Percentiles rank a stretch among this genome's conserved stretches.
phyloP scores from a whole-genome alignment of 2,329 filamentous ascomycete genomes.

The Pseudogymnoascus sp. region DNA sequence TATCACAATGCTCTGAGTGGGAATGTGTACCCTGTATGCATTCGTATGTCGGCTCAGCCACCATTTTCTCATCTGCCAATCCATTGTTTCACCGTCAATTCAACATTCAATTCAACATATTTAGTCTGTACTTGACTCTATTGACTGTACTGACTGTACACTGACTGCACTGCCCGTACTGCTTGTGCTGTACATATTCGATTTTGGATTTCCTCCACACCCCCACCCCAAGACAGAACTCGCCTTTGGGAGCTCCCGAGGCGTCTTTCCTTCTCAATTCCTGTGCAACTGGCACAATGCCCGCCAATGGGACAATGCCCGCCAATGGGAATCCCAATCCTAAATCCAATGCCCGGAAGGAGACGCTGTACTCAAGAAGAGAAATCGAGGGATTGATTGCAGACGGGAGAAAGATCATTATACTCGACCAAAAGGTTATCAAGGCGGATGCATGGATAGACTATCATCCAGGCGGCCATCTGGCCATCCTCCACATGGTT shows the following conservation, averaged over 20 bases:
- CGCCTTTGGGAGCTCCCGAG: not conserved
- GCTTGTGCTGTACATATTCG: not conserved
- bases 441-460: conserved; percentile 83
- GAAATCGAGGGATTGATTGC: conserved; percentile 78
- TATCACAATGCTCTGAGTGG: not conserved
- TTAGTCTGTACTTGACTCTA: not conserved
- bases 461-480: conserved; percentile 87
- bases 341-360: conserved; percentile 10
- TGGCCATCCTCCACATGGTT: conserved; percentile 87
- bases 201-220: not conserved
- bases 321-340: not conserved
- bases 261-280: not conserved
- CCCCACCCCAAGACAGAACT: not conserved
- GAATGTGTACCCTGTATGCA: conserved; percentile 5
- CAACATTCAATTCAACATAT: not conserved
- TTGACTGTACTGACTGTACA: not conserved
- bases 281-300: not conserved
- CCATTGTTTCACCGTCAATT: not conserved
- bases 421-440: conserved; percentile 71
- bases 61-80: not conserved
- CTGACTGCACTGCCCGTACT: not conserved
- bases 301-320: not conserved
- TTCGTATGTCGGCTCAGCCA: conserved; percentile 1
- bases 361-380: conserved; percentile 44
- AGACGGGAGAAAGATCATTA: conserved; percentile 68